phyloP scores from a whole-genome alignment of 2,329 filamentous ascomycete species.

The Grosmannia serpens region DNA sequence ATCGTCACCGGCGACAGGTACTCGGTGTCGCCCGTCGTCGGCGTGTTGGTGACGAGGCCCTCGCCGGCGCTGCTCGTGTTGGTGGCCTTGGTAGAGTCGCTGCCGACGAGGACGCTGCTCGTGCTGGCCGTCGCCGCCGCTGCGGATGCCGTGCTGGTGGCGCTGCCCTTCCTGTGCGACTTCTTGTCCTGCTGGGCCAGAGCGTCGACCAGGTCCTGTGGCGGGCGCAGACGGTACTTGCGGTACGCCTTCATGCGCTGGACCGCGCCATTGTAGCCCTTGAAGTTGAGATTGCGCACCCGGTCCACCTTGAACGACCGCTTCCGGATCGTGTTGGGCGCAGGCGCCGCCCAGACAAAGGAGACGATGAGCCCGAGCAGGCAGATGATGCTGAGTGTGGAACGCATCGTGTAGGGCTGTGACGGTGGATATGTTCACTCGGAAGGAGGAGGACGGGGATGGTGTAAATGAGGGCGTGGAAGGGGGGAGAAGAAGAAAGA shows the following conservation, averaged over 20 bases:
- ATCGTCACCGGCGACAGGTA: slow-evolving; percentile 61
- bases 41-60: slow-evolving; percentile 52
- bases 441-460: slow-evolving; percentile 5
- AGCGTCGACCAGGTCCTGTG: slow-evolving; percentile 28
- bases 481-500: slow-evolving; percentile 1
- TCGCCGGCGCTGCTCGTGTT: slow-evolving; percentile 21
- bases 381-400: slow-evolving; percentile 18
- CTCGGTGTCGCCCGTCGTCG: slow-evolving; percentile 53
- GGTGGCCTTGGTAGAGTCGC: slow-evolving; percentile 20
- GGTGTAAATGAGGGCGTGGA: neutral
- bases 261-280: slow-evolving; percentile 41
- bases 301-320: slow-evolving; percentile 52
- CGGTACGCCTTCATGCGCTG: slow-evolving; percentile 55
- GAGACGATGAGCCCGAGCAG: slow-evolving; percentile 36
- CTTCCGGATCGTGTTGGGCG: slow-evolving; percentile 32
- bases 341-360: slow-evolving; percentile 31
- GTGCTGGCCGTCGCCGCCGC: neutral
- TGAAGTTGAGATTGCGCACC: slow-evolving; percentile 41
- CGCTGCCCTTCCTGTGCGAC: slow-evolving; percentile 12
- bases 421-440: neutral
- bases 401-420: slow-evolving; percentile 14
- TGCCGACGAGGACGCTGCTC: slow-evolving; percentile 5
- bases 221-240: slow-evolving; percentile 51
- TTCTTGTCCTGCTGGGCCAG: slow-evolving; percentile 12
- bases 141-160: neutral